Base-by-base conservation (phyloP, 2,329 filamentous ascomycete genomes). In the Aspergillus fischeri region DNA sequence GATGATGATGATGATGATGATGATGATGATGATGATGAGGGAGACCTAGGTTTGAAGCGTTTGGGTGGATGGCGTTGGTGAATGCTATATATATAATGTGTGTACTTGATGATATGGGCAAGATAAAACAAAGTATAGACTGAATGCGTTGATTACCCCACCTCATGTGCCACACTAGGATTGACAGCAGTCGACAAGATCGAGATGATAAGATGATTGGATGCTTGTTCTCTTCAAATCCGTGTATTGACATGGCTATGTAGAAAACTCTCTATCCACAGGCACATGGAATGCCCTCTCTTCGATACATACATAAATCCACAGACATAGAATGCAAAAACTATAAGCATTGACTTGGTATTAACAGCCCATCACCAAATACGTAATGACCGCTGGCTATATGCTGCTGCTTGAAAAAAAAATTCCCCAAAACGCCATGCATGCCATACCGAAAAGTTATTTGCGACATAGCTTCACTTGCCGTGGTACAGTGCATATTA, bases 381-480 rank as follows among this genome's bases (percentile, higher is more conserved):
- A 29, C 2, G 21, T 14, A 47, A 47, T 25, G 24, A 47, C 24
- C 44, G 44, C 44, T 47, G 44, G 44, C 44, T 25, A 47, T 24
- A 47, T 47, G 44, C 44, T 47, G n/a, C 20, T 24, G n/a, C 11
- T 14, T 24, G 11, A 14, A 14, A 24, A 25, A 20, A 27, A 11
- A 29, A 29, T 47, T 9, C 24, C 44, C 44, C 60, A 52, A 55
- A 62, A 63, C 61, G 55, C 57, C 61, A 45, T 55, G 59, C 51
- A 61, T 61, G 57, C 53, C 55, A 38, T 42, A 11, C 53, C 50
- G 52, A 51, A 51, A 35, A 35, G 51, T 41, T 21, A 52, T 47
- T 24, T 14, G 44, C 44, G 44, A 47, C 44, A 56, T 20, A 52
- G 48, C 49, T 55, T 55, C 29, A 24, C 29, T 45, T 35, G 51